Percentiles rank a stretch among this genome's conserved stretches.
These are phyloP conservation scores for Stylonectria norvegica DNA, from an alignment of 2,329 filamentous ascomycete species.

Conservation along the genomic window DNA sequence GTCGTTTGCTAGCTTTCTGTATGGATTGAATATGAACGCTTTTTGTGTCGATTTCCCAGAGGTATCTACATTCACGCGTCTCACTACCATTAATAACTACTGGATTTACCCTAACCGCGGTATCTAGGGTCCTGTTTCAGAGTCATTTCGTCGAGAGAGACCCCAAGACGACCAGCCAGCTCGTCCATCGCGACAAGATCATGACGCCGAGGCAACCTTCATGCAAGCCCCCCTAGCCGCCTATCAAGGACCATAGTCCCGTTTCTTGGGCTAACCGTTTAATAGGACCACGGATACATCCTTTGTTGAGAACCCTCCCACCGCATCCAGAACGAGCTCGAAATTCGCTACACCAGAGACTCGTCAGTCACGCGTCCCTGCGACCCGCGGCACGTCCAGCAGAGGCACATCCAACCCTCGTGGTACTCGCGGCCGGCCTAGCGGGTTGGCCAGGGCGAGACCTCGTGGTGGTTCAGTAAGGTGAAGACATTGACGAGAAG, in stretches of 20 bases:
- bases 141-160: constrained; percentile 72
- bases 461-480: constrained; percentile 45
- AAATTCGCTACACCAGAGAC: constrained; percentile 43
- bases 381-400: constrained; percentile 40
- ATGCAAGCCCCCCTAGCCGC: constrained; percentile 52
- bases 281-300: constrained; percentile 82
- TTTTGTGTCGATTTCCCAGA: constrained; percentile 98
- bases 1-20: constrained; percentile 92
- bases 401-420: constrained; percentile 28
- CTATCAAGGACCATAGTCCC: background rate
- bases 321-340: constrained; percentile 50
- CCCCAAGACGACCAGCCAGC: constrained; percentile 50
- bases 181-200: constrained; percentile 30
- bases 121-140: constrained; percentile 69
- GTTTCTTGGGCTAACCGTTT: constrained; percentile 15
- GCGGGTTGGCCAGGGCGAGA: constrained; percentile 44
- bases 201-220: constrained; percentile 75
- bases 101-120: constrained; percentile 3
- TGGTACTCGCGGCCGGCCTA: constrained; percentile 37
- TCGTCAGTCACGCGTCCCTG: constrained; percentile 47
- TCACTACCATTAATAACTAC: background rate
- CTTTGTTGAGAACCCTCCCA: constrained; percentile 79
- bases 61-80: constrained; percentile 44
- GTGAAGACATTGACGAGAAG: constrained; percentile 28
- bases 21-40: constrained; percentile 97